phyloP scores from a whole-genome alignment of 352 stramenopile genomes.

The Saprolegnia diclina region DNA sequence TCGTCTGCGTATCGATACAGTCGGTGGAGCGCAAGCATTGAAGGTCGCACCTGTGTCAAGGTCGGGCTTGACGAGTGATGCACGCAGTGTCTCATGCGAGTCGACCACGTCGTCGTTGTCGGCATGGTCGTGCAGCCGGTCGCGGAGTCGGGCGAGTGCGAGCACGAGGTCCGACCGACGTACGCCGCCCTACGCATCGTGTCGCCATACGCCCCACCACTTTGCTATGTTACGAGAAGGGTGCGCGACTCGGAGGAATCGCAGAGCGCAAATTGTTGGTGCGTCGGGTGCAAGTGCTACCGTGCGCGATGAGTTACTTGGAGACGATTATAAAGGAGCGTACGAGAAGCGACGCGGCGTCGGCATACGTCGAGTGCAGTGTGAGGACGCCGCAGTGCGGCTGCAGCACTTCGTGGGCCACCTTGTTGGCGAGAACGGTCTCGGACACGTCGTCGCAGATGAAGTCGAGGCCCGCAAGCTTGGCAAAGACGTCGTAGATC shows the following conservation, averaged over 20 bases:
- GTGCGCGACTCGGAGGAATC: slow-evolving; percentile 45
- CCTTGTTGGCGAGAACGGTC: slow-evolving; percentile 60
- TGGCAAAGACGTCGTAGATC: slow-evolving; percentile 81
- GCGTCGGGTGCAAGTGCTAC: slow-evolving; percentile 41
- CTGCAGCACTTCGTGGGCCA: slow-evolving; percentile 60
- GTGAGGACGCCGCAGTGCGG: slow-evolving; percentile 54
- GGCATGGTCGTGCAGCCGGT: background rate
- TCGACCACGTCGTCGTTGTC: slow-evolving; percentile 23
- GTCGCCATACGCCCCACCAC: too few species aligned
- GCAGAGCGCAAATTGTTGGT: slow-evolving; percentile 77
- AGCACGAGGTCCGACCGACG: slow-evolving; percentile 73
- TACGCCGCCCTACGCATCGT: slow-evolving; percentile 61
- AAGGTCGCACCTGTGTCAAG: background rate
- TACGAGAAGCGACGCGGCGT: slow-evolving; percentile 62
- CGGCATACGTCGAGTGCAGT: slow-evolving; percentile 63
- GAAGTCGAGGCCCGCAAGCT: slow-evolving; percentile 68
- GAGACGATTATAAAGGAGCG: background rate
- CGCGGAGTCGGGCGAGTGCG: slow-evolving; percentile 53
- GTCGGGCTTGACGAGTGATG: background rate
- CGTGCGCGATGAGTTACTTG: background rate
- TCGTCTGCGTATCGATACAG: background rate
- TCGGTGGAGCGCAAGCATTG: slow-evolving; percentile 3
- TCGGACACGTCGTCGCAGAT: slow-evolving; percentile 82
- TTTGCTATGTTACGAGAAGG: slow-evolving; percentile 42
- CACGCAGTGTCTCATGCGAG: slow-evolving; percentile 37